Conservation (phyloP, 1,284 basidiomycete species). For the Cutaneotrichosporon cutaneum region DNA sequence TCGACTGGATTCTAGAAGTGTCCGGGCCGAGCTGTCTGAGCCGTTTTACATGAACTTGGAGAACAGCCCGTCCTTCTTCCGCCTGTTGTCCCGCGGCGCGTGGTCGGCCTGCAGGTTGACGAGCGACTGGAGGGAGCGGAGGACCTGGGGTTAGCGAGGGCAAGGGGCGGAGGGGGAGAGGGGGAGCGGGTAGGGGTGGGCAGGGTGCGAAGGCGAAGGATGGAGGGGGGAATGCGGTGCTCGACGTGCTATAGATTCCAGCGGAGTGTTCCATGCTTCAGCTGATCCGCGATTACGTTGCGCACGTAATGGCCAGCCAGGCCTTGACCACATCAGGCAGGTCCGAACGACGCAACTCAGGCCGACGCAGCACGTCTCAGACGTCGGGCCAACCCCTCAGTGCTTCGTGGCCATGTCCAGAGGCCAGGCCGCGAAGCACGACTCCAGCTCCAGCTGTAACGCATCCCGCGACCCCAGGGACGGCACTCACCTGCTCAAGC, state of each 20-base stretch:
- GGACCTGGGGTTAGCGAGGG: constrained; percentile 60
- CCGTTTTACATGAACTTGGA: constrained; percentile 44
- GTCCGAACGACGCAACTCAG: not conserved
- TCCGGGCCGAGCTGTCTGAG: not conserved
- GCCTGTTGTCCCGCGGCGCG: constrained; percentile 57
- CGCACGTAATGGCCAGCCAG: not conserved
- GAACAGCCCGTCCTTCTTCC: constrained; percentile 45
- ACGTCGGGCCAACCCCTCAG: too few relatives aligned
- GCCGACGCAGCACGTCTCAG: not conserved
- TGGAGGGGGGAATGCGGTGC: not conserved
- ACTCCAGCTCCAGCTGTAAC: too few relatives aligned
- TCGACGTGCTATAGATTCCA: not conserved
- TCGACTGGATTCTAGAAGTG: not conserved
- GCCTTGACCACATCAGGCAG: not conserved
- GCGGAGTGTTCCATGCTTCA: not conserved
- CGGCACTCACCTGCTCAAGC: constrained; percentile 75
- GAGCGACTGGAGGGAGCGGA: constrained; percentile 83
- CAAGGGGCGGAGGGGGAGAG: not conserved
- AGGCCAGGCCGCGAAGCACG: too few relatives aligned
- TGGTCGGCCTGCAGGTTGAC: constrained; percentile 74
- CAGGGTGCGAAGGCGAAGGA: too few relatives aligned
- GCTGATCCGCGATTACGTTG: not conserved
- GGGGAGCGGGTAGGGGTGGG: too few relatives aligned
- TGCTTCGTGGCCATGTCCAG: too few relatives aligned
- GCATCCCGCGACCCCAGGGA: not conserved